phyloP scores from a whole-genome alignment of 352 stramenopile species.

The Globisporangium heterothallicum region DNA sequence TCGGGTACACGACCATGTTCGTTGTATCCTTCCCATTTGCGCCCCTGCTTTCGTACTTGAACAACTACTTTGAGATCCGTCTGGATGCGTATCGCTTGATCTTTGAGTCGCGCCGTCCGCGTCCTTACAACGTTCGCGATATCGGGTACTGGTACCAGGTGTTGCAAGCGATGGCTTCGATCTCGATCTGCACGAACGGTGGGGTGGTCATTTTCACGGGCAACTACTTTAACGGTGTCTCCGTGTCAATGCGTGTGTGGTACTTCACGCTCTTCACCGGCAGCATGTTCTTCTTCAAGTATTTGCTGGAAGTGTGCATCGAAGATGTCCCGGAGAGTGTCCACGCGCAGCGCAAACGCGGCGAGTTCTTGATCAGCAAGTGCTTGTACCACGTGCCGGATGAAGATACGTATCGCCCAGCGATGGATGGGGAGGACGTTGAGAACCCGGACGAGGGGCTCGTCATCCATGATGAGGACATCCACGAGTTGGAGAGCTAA shows the following conservation, averaged over 20 bases:
- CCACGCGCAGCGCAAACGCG: conserved; percentile 61
- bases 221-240: conserved; percentile 63
- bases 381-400: conserved; percentile 81
- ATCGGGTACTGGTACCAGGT: conserved; percentile 93
- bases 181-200: conserved; percentile 91
- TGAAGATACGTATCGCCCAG: conserved; percentile 35
- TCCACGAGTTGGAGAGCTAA: conserved; percentile 13
- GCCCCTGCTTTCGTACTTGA: conserved; percentile 87
- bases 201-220: conserved; percentile 91
- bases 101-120: conserved; percentile 72
- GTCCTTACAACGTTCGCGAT: conserved; percentile 72
- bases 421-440: conserved; percentile 20
- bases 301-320: conserved; percentile 66
- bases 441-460: conserved; percentile 42
- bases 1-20: conserved; percentile 88
- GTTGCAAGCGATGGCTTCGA: conserved; percentile 85
- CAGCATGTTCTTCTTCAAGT: conserved; percentile 83
- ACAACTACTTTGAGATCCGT: conserved; percentile 92
- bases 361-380: conserved; percentile 86
- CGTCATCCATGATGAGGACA: conserved; percentile 54
- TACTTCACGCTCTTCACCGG: conserved; percentile 78
- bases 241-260: conserved; percentile 57
- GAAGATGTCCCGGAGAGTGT: conserved; percentile 72
- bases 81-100: conserved; percentile 85
- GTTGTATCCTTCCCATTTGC: conserved; percentile 92